Conservation (phyloP, 805 yeast genomes). For the Hanseniaspora guilliermondii region DNA sequence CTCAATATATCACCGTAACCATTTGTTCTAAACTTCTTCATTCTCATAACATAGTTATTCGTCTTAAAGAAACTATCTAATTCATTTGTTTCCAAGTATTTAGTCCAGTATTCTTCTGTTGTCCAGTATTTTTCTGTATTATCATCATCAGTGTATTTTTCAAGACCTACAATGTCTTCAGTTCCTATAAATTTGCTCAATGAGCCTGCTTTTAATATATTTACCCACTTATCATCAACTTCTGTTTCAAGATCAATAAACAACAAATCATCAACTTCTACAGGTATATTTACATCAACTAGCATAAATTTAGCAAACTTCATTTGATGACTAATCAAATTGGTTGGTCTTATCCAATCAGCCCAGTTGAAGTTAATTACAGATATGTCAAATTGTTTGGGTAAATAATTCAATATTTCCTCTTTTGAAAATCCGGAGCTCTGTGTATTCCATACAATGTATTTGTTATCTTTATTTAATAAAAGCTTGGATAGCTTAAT, state of each 20-base stretch:
- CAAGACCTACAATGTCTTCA: not conserved
- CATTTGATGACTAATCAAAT: slow-evolving; percentile 63
- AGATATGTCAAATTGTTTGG: slow-evolving; percentile 46
- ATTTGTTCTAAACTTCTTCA: slow-evolving; percentile 47
- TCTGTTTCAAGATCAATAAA: slow-evolving; percentile 75
- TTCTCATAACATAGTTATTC: slow-evolving; percentile 53
- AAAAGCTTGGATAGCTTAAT: slow-evolving; percentile 64
- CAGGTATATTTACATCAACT: slow-evolving; percentile 78
- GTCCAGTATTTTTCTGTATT: slow-evolving; percentile 55
- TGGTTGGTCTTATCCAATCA: slow-evolving; percentile 66
- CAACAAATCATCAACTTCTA: slow-evolving; percentile 55
- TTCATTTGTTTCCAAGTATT: slow-evolving; percentile 41
- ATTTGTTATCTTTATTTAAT: slow-evolving; percentile 51
- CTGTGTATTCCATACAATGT: not conserved
- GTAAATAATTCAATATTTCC: not conserved
- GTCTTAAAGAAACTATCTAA: slow-evolving; percentile 53
- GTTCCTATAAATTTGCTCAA: not conserved
- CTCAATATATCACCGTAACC: slow-evolving; percentile 73
- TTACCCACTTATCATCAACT: slow-evolving; percentile 46
- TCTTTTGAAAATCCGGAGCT: not conserved
- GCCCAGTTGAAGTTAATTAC: slow-evolving; percentile 90
- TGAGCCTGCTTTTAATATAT: not conserved
- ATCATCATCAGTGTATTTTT: not conserved
- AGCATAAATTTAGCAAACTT: slow-evolving; percentile 86
- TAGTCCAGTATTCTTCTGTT: slow-evolving; percentile 70